These are phyloP conservation scores for Golovinomyces cichoracearum DNA, from an alignment of 2,329 filamentous ascomycete species.

Conservation along the genomic window DNA sequence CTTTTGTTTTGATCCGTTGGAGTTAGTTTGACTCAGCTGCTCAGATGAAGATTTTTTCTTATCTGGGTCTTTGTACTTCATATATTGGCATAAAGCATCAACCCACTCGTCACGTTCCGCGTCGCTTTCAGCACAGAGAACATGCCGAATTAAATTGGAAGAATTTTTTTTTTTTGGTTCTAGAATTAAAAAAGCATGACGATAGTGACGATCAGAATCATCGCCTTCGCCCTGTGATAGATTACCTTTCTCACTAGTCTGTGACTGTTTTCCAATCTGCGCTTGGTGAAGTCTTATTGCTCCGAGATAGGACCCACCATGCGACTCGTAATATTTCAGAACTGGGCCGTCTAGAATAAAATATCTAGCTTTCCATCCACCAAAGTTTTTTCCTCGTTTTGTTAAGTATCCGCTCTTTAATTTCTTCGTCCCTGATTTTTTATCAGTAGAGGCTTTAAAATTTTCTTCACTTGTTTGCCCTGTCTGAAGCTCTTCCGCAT, in stretches of 20 bases:
- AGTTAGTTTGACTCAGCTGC: slow-evolving; percentile 18
- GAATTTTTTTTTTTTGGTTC: slow-evolving; percentile 95
- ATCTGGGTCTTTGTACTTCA: slow-evolving; percentile 42
- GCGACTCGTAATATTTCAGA: slow-evolving; percentile 75
- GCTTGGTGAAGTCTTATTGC: slow-evolving; percentile 78
- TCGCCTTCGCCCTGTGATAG: slow-evolving; percentile 34
- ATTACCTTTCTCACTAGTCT: slow-evolving; percentile 30
- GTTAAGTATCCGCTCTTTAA: slow-evolving; percentile 76
- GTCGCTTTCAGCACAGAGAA: slow-evolving; percentile 87
- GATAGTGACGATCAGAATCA: slow-evolving; percentile 76
- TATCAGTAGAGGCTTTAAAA: slow-evolving; percentile 18
- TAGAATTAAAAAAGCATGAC: slow-evolving; percentile 80
- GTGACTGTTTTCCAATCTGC: slow-evolving; percentile 77
- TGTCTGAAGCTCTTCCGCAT: slow-evolving; percentile 28
- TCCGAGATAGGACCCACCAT: slow-evolving; percentile 69
- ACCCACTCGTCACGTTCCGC: slow-evolving; percentile 85
- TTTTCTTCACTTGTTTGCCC: slow-evolving; percentile 16
- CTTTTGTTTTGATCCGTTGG: slow-evolving; percentile 15
- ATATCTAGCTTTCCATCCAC: slow-evolving; percentile 79
- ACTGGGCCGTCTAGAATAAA: slow-evolving; percentile 43
- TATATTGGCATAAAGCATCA: slow-evolving; percentile 65
- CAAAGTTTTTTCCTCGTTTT: slow-evolving; percentile 94
- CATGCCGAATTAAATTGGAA: slow-evolving; percentile 64
- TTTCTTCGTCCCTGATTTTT: slow-evolving; percentile 37
- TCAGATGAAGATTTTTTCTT: slow-evolving; percentile 19